A percentile compares a stretch with the other conserved stretches of the same genome.
Evolutionary conservation across 768 basidiomycete species (phyloP).

Genomic region (Kwoniella pini): DNA sequence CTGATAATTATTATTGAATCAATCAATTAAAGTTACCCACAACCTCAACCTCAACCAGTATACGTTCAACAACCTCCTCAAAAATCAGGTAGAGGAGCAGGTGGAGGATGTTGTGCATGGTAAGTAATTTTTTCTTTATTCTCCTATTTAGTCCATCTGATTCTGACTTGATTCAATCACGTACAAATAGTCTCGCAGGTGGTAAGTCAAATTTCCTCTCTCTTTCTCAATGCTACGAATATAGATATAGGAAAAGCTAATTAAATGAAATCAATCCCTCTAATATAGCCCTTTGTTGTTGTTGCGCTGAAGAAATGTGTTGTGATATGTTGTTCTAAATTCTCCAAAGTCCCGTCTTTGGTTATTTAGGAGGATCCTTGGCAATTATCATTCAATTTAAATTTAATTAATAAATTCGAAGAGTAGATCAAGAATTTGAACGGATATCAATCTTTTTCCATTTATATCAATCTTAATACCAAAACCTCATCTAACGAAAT

Average conservation of each 20-base stretch:
- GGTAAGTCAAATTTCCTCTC: constrained; percentile 6
- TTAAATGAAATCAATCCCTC: neutral
- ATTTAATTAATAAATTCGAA: too few relatives aligned
- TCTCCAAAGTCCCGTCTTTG: neutral
- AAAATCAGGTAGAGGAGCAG: constrained; percentile 59
- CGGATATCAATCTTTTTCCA: too few relatives aligned
- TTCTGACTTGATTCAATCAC: too few relatives aligned
- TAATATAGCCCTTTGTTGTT: constrained; percentile 18
- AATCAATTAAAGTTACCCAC: constrained; percentile 56
- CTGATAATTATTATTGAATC: neutral
- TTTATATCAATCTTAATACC: too few relatives aligned
- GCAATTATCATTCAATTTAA: too few relatives aligned
- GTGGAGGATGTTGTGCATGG: constrained; percentile 67
- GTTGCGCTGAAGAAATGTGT: constrained; percentile 45
- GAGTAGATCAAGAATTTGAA: too few relatives aligned
- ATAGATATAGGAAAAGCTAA: neutral
- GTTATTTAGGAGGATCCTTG: too few relatives aligned
- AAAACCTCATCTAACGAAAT: too few relatives aligned
- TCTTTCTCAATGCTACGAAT: neutral
- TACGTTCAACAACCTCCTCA: constrained; percentile 65
- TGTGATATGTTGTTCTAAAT: constrained; percentile 42
- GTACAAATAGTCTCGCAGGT: constrained; percentile 22
- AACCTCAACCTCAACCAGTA: constrained; percentile 75
- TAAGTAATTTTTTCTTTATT: constrained; percentile 22
- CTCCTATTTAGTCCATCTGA: too few relatives aligned